These are phyloP conservation scores for Aspergillus candidus DNA, from an alignment of 2,329 filamentous ascomycete species.

Conservation along the genomic window DNA sequence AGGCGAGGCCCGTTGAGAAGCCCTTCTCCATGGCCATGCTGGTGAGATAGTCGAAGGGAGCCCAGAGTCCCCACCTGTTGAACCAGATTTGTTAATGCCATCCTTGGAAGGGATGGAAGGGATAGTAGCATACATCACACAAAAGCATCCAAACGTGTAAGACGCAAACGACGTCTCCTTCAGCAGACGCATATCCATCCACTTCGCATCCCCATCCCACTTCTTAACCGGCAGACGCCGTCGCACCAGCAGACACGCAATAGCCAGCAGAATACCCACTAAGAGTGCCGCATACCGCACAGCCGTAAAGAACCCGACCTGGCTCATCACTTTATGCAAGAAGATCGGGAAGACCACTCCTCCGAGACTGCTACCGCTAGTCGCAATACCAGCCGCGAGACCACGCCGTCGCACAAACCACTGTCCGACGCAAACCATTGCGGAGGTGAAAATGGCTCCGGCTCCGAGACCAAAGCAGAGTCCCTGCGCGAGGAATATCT, in stretches of 20 bases:
- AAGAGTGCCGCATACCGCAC: conserved; percentile 19
- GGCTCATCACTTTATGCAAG: conserved; percentile 11
- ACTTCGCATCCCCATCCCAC: conserved; percentile 21
- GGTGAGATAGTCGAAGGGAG: conserved; percentile 19
- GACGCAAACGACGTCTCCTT: conserved; percentile 19
- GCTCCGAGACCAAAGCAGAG: conserved; percentile 13
- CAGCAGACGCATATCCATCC: conserved; percentile 24
- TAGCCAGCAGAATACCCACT: conserved; percentile 14
- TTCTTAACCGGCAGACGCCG: conserved; percentile 23
- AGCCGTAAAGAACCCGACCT: conserved; percentile 16
- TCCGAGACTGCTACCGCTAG: conserved; percentile 11
- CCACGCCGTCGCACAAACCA: conserved; percentile 14
- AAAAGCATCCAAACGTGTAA: conserved; percentile 21
- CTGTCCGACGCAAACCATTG: conserved; percentile 14
- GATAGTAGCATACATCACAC: conserved; percentile 16
- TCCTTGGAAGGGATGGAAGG: background rate
- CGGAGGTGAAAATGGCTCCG: conserved; percentile 11
- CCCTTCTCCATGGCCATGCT: conserved; percentile 14
- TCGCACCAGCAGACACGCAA: conserved; percentile 15
- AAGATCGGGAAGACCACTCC: conserved; percentile 22
- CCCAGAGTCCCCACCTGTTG: conserved; percentile 21
- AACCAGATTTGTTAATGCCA: conserved; percentile 2
- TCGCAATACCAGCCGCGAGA: conserved; percentile 10
- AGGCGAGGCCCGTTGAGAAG: conserved; percentile 15
- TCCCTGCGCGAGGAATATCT: conserved; percentile 14